Evolutionary conservation across 2,329 filamentous ascomycete species (phyloP).

Genomic region (Pezicula radicicola): DNA sequence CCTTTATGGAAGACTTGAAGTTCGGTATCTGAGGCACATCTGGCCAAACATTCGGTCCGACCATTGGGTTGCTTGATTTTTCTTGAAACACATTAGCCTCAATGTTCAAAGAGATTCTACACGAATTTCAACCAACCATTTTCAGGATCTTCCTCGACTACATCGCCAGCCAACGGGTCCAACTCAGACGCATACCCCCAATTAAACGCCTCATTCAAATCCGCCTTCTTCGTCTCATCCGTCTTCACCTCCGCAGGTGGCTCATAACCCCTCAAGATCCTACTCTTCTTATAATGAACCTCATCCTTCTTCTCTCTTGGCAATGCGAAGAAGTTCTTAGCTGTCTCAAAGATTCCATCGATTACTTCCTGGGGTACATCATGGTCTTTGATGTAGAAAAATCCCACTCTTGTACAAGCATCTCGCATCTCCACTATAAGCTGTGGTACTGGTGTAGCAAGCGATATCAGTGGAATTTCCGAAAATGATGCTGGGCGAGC

Average conservation of each 20-base stretch:
- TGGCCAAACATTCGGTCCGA: conserved; percentile 40
- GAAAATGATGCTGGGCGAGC: not conserved
- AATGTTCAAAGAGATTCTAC: too few relatives aligned
- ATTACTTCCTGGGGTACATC: conserved; percentile 3
- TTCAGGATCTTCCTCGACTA: too few relatives aligned
- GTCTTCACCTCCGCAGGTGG: conserved; percentile 13
- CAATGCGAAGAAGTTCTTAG: conserved; percentile 3
- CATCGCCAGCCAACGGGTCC: conserved; percentile 30
- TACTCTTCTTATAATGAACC: conserved; percentile 27
- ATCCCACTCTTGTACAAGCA: conserved; percentile 16
- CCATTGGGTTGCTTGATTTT: conserved; percentile 31
- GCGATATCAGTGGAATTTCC: not conserved
- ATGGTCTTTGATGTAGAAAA: conserved; percentile 21
- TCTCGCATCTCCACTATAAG: conserved; percentile 20
- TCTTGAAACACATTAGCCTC: too few relatives aligned
- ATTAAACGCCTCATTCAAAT: conserved; percentile 38
- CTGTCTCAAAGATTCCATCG: conserved; percentile 1
- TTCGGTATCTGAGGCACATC: conserved; percentile 15
- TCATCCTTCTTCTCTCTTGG: not conserved
- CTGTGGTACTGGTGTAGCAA: not conserved
- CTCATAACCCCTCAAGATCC: conserved; percentile 32
- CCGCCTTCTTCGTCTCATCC: conserved; percentile 23
- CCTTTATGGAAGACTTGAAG: not conserved
- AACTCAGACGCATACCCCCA: conserved; percentile 20
- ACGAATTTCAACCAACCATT: too few relatives aligned